Conservation (phyloP, 805 yeast genomes). For the Wickerhamiella azyma region DNA sequence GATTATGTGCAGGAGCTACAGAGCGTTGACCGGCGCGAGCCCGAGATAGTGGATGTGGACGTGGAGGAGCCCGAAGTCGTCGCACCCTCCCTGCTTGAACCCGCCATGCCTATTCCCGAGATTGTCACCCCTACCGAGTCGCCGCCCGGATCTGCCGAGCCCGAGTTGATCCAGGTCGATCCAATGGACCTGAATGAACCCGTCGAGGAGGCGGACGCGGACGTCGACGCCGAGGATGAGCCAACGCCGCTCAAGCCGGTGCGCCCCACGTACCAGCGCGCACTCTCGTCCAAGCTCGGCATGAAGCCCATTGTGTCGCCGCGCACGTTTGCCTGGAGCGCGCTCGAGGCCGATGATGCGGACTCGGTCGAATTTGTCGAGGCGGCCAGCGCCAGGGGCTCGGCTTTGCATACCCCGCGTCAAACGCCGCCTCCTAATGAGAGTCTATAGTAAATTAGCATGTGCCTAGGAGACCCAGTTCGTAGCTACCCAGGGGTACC, state of each 20-base stretch:
- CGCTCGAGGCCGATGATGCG: background rate
- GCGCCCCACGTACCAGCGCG: background rate
- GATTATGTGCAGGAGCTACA: slow-evolving; percentile 30
- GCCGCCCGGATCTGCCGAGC: background rate
- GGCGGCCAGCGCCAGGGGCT: background rate
- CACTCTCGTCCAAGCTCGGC: background rate
- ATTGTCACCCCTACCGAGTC: background rate
- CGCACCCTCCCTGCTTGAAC: too few species aligned
- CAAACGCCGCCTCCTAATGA: background rate
- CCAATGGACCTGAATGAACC: background rate
- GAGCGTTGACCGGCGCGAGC: background rate
- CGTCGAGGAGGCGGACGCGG: background rate
- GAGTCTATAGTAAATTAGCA: too few species aligned
- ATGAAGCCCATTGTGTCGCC: background rate
- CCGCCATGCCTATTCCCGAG: background rate
- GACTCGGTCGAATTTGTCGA: background rate
- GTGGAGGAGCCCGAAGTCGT: background rate
- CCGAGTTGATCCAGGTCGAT: background rate
- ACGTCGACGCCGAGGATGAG: too few species aligned
- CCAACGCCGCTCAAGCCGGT: background rate
- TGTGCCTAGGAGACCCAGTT: too few species aligned
- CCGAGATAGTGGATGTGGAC: background rate
- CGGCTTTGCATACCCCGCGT: background rate
- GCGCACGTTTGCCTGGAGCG: background rate
- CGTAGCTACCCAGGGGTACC: too few species aligned